Conservation (phyloP, 2,329 filamentous ascomycete genomes). For the Blastomyces percursus region DNA sequence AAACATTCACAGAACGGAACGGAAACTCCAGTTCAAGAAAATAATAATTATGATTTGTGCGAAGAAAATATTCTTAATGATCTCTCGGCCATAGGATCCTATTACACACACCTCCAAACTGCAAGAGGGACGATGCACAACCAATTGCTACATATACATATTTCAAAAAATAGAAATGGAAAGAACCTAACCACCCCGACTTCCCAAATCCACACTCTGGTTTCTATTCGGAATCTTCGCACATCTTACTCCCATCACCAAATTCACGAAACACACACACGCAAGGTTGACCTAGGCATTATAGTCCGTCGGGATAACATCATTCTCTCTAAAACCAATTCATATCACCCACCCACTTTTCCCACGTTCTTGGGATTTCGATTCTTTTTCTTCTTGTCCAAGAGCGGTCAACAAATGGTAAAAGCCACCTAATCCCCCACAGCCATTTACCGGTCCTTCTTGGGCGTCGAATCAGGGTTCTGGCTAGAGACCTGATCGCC, state of each 20-base stretch:
- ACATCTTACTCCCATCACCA: background rate
- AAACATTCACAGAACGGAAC: background rate
- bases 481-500: slow-evolving; percentile 57
- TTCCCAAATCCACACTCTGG: background rate
- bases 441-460: slow-evolving; percentile 44
- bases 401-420: background rate
- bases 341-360: background rate
- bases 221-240: background rate
- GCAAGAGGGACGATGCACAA: too few relatives aligned
- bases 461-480: slow-evolving; percentile 33
- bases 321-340: background rate
- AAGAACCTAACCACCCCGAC: background rate
- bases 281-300: background rate
- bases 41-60: background rate
- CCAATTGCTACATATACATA: background rate
- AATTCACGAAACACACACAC: background rate
- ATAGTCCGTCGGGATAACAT: background rate
- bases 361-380: background rate
- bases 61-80: background rate
- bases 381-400: background rate
- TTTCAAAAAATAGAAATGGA: background rate
- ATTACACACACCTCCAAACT: too few relatives aligned
- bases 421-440: background rate
- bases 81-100: background rate
- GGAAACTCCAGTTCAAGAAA: background rate